Evolutionary conservation across 2,329 filamentous ascomycete genomes (phyloP), one percentile per base, ranked within the genome.

Genomic region (Xylariaceae sp.): DNA sequence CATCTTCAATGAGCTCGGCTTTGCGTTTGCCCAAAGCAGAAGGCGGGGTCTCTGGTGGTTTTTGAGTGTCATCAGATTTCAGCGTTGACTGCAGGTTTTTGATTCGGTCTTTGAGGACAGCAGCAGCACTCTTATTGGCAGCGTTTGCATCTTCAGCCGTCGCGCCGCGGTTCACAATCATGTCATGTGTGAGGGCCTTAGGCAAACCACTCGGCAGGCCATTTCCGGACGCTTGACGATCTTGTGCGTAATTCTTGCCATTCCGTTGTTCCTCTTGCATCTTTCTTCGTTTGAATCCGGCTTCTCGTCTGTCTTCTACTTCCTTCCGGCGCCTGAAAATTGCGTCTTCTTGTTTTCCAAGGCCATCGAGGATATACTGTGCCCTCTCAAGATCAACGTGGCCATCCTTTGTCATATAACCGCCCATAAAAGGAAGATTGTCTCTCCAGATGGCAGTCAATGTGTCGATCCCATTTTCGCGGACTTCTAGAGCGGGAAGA

Each of bases 391-490:
- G 78, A 63, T 97, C 86, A 49, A 97, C 90, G 57, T 87, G 84
- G 2, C 93, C 93, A 68, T 98, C 92, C 63, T 95, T 92, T 35
- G 93, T 98, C 41, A 98, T 78, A 65, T 96, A 98, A 11, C 93
- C 93, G 37, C 90, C 91, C 90, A 98, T 96, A 32, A 79, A 66
- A 4, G 90, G 86, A 17, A 97, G 74, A 53, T 94, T 95, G 56
- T 96, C 90, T 62, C 88, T 85, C 93, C 94, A 98, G 45, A 98
- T 93, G n/a, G 88, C 85, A 55, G 91, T 95, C 45, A 98, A 75
- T 1, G 91, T 94, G 63, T 98, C 92, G 62, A 98, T 98, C 39
- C 92, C 92, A 64, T 96, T 91, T 62, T 98, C 93, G 49, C 93
- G 83, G 64, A 98, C 97, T 66, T 97, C 93, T 47, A 98, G 77